Evolutionary conservation across 116 monocot genomes (phyloP).

Genomic region (Zostera marina): DNA sequence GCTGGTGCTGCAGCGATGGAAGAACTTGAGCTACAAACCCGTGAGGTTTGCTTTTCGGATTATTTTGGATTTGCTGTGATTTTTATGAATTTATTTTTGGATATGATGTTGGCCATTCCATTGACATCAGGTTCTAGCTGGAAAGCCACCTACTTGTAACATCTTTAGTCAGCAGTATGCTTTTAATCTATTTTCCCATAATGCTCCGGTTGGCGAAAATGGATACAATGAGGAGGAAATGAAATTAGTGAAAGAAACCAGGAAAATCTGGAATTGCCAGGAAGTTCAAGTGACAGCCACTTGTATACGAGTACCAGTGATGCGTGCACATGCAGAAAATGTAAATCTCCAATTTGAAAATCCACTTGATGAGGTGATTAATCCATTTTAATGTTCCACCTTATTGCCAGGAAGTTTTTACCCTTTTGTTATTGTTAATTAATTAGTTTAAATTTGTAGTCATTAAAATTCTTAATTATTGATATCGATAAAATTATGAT

Average conservation of each 20-base stretch:
- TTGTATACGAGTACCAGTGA: slow-evolving; percentile 29
- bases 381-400: neutral
- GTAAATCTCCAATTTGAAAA: slow-evolving; percentile 30
- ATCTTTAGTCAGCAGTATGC: slow-evolving; percentile 97
- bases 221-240: slow-evolving; percentile 99
- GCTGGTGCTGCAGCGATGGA: slow-evolving; percentile 99
- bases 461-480: too few relatives aligned
- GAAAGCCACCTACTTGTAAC: slow-evolving; percentile 80
- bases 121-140: slow-evolving; percentile 70
- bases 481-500: too few relatives aligned
- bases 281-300: slow-evolving; percentile 48
- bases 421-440: neutral
- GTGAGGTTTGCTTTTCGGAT: slow-evolving; percentile 39
- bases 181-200: slow-evolving; percentile 97
- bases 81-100: neutral
- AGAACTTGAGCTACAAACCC: slow-evolving; percentile 76
- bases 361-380: slow-evolving; percentile 23
- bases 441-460: neutral
- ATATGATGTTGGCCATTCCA: neutral
- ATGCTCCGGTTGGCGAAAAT: slow-evolving; percentile 72
- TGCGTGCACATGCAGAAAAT: slow-evolving; percentile 35
- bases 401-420: neutral
- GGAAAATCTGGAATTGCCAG: slow-evolving; percentile 84
- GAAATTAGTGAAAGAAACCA: slow-evolving; percentile 92
- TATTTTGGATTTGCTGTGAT: neutral